Conservation (phyloP, 495 filamentous ascomycete genomes). For the Lasiosphaeria hispida region DNA sequence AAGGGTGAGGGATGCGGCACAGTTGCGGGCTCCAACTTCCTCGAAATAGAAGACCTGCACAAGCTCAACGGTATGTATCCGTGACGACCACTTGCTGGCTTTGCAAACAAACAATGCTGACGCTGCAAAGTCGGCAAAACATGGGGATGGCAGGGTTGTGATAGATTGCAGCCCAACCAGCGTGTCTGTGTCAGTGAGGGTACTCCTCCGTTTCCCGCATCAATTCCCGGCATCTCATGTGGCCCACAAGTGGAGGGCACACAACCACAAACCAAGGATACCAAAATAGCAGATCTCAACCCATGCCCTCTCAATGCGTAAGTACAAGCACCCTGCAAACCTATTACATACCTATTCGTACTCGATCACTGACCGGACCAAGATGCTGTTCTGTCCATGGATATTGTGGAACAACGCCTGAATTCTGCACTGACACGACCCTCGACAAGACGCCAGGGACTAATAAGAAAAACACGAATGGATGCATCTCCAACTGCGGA, state of each 20-base stretch:
- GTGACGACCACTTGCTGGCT: no score
- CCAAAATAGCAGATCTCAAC: constrained; percentile 24
- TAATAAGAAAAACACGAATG: constrained; percentile 28
- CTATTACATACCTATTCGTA: not conserved
- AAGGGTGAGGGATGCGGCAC: constrained; percentile 28
- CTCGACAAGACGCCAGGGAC: constrained; percentile 41
- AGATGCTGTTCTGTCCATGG: constrained; percentile 42
- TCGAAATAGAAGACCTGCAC: constrained; percentile 31
- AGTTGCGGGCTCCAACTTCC: constrained; percentile 16
- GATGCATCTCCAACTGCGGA: constrained; percentile 50
- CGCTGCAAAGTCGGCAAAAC: constrained; percentile 18
- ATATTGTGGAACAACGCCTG: constrained; percentile 44
- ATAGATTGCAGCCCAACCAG: constrained; percentile 21
- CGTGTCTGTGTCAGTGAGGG: constrained; percentile 43
- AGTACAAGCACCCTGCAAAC: not conserved
- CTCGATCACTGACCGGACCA: not conserved
- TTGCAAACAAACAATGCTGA: no score
- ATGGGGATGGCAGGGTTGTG: constrained; percentile 46
- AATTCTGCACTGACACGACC: constrained; percentile 40
- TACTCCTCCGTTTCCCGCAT: constrained; percentile 37
- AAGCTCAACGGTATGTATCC: constrained; percentile 26
- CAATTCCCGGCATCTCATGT: constrained; percentile 38
- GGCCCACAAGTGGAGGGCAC: constrained; percentile 30
- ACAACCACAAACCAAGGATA: constrained; percentile 10
- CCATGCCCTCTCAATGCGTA: constrained; percentile 35